Conservation (phyloP, 148 eudicot species). For the Spergularia bocconei region DNA sequence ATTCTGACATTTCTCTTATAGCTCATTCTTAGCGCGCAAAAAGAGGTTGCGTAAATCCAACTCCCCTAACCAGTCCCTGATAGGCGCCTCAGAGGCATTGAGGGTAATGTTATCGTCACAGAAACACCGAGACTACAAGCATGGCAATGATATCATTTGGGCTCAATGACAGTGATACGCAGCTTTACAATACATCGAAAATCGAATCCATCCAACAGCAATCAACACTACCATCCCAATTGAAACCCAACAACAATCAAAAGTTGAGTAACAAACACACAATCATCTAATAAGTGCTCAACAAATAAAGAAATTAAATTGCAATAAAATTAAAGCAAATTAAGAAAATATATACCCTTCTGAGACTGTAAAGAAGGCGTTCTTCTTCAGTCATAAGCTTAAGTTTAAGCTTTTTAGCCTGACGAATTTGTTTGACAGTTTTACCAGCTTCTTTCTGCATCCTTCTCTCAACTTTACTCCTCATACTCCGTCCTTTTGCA, state of each 20-base stretch:
- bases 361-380: constrained; percentile 70
- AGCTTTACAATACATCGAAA: neutral
- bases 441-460: constrained; percentile 88
- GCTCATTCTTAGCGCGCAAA: no score
- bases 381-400: constrained; percentile 98
- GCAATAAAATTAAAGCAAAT: neutral
- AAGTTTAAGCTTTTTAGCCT: constrained; percentile 66
- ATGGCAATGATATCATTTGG: neutral
- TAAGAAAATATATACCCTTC: constrained; percentile 52
- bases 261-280: neutral
- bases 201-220: neutral
- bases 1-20: no score
- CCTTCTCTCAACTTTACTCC: constrained; percentile 83
- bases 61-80: no score
- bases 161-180: neutral
- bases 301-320: neutral
- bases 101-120: no score
- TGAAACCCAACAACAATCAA: neutral
- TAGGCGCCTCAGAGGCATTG: no score
- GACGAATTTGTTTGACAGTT: constrained; percentile 74
- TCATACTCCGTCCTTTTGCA: constrained; percentile 62
- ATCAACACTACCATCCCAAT: neutral
- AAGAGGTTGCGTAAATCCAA: no score
- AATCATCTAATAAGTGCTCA: neutral
- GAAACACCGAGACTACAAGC: no score